Evolutionary conservation across 176 grass and related monocot species (phyloP).

Genomic region (Tillandsia fasciculata): DNA sequence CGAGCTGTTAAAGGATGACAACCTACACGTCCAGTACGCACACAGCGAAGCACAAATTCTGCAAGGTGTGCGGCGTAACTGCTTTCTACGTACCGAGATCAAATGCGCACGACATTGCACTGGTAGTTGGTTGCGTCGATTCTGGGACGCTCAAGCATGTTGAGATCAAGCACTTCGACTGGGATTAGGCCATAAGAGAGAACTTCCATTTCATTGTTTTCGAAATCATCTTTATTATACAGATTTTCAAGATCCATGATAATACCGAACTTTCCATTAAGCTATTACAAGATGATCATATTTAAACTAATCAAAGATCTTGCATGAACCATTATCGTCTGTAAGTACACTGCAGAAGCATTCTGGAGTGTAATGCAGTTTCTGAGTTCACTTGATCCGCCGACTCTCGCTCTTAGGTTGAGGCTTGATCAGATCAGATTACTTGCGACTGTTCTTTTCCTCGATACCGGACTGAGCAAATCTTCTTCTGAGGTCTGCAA

Average conservation of each 20-base stretch:
- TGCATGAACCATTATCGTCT: too few species aligned
- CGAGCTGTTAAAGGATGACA: conserved; percentile 36
- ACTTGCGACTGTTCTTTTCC: conserved; percentile 72
- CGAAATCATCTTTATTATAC: conserved; percentile 15
- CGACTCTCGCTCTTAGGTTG: too few species aligned
- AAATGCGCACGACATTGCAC: conserved; percentile 55
- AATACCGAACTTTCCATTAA: too few species aligned
- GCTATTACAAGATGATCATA: too few species aligned
- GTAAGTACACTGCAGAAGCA: too few species aligned
- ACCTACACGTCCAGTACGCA: conserved; percentile 80
- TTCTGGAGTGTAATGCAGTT: too few species aligned
- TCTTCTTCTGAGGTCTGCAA: conserved; percentile 67
- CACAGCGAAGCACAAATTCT: conserved; percentile 74
- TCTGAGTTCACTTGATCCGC: too few species aligned
- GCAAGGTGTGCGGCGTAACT: conserved; percentile 70
- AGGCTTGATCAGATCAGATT: background rate
- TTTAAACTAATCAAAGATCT: too few species aligned
- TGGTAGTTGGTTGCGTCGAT: conserved; percentile 56
- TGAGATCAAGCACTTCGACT: conserved; percentile 47
- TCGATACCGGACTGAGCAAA: conserved; percentile 69
- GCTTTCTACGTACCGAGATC: conserved; percentile 72
- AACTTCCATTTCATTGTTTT: conserved; percentile 30
- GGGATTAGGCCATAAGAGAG: conserved; percentile 38
- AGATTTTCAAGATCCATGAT: too few species aligned
- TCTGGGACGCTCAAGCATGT: conserved; percentile 53